phyloP scores from a whole-genome alignment of 768 basidiomycete genomes.

The Dioszegia aurantiaca region DNA sequence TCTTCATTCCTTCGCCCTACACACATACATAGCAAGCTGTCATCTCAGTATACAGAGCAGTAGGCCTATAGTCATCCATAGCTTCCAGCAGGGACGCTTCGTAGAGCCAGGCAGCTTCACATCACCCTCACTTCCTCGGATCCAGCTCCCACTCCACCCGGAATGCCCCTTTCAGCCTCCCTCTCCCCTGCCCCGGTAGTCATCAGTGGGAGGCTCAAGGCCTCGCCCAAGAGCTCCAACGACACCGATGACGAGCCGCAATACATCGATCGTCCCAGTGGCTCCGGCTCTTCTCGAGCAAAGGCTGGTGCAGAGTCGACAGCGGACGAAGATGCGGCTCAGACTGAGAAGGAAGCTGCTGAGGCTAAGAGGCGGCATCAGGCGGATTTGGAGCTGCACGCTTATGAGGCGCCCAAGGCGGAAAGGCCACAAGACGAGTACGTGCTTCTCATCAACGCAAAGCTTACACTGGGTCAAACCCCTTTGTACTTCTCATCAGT shows the following conservation, averaged over 20 bases:
- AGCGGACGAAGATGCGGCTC: background rate
- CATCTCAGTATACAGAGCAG: too few relatives aligned
- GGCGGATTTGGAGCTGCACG: conserved; percentile 34
- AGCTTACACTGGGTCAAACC: too few relatives aligned
- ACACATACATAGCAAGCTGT: background rate
- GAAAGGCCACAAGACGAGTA: conserved; percentile 30
- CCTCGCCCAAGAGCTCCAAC: background rate
- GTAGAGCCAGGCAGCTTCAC: too few relatives aligned
- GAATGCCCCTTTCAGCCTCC: background rate
- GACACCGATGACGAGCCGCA: background rate
- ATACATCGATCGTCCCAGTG: background rate
- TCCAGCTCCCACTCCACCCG: background rate
- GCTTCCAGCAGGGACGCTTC: too few relatives aligned
- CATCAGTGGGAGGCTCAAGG: background rate
- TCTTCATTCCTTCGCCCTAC: too few relatives aligned
- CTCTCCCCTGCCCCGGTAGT: conserved; percentile 1
- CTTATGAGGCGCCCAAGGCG: conserved; percentile 26
- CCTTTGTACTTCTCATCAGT: too few relatives aligned
- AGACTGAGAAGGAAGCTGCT: conserved; percentile 1
- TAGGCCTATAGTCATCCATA: too few relatives aligned
- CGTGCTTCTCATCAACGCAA: background rate
- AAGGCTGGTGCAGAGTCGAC: background rate
- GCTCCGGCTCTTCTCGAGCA: background rate
- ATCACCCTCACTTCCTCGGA: background rate
- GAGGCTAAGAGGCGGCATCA: conserved; percentile 34